These are phyloP conservation scores for Aspergillus nanangensis DNA, from an alignment of 495 filamentous ascomycete species.

Conservation along the genomic window DNA sequence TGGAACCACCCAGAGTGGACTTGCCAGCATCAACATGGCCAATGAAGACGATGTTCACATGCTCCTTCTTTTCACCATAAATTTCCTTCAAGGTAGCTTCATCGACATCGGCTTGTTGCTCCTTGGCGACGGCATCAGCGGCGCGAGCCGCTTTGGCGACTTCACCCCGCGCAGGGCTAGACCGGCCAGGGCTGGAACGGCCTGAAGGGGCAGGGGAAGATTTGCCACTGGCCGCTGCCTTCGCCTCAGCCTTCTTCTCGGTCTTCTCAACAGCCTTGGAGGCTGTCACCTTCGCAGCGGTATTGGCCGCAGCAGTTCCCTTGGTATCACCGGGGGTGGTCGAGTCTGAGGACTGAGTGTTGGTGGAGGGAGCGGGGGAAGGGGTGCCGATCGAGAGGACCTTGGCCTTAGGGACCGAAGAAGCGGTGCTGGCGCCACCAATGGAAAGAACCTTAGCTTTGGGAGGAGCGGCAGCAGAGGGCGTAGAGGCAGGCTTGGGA, in stretches of 20 bases:
- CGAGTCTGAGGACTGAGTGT: slow-evolving; percentile 32
- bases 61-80: slow-evolving; percentile 84
- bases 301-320: slow-evolving; percentile 43
- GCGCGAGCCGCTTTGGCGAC: slow-evolving; percentile 57
- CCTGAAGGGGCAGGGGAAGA: slow-evolving; percentile 76
- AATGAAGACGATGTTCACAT: slow-evolving; percentile 97
- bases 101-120: slow-evolving; percentile 86
- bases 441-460: slow-evolving; percentile 71
- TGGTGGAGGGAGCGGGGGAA: slow-evolving; percentile 24
- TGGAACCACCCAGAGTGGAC: slow-evolving; percentile 87
- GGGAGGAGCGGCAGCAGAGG: slow-evolving; percentile 48
- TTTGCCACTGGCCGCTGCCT: slow-evolving; percentile 56
- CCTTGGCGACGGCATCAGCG: slow-evolving; percentile 78
- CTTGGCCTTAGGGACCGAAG: slow-evolving; percentile 57
- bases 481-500: slow-evolving; percentile 33
- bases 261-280: slow-evolving; percentile 78
- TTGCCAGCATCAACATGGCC: slow-evolving; percentile 98
- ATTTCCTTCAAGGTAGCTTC: slow-evolving; percentile 89
- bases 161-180: slow-evolving; percentile 43
- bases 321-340: slow-evolving; percentile 52
- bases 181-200: slow-evolving; percentile 63
- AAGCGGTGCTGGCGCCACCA: slow-evolving; percentile 40
- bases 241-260: slow-evolving; percentile 49
- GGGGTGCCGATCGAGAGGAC: slow-evolving; percentile 61
- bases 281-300: slow-evolving; percentile 68